phyloP scores from a whole-genome alignment of 2,329 filamentous ascomycete species.

The Colletotrichum sp. region DNA sequence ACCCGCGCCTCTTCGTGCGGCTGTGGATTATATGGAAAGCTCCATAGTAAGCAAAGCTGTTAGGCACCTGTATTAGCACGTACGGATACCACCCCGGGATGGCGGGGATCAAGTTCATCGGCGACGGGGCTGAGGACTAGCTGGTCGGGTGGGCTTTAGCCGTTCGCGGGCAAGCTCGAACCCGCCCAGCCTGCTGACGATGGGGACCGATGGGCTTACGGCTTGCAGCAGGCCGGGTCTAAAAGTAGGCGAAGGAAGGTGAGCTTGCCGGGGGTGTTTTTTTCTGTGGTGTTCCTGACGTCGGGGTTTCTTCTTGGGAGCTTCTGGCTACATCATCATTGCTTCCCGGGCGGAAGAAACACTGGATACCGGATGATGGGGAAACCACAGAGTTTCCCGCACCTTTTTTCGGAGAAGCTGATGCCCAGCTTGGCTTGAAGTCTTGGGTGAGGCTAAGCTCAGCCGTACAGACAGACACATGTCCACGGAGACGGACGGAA shows the following conservation, averaged over 20 bases:
- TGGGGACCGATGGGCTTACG: slow-evolving; percentile 1
- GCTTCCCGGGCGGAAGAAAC: not conserved
- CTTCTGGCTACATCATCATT: not conserved
- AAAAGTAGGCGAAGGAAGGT: slow-evolving; percentile 5
- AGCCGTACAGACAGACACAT: not conserved
- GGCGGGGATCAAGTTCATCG: not conserved
- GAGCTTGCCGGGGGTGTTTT: not conserved
- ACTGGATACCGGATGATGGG: not conserved
- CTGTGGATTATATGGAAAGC: not conserved
- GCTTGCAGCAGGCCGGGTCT: slow-evolving; percentile 7
- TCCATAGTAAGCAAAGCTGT: not conserved
- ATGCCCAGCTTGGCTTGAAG: not conserved
- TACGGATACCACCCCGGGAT: not conserved
- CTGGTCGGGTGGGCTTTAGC: not conserved
- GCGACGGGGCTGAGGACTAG: not conserved
- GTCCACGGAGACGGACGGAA: not conserved
- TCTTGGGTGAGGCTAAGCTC: not conserved
- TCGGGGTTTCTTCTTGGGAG: not conserved
- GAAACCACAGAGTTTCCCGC: not conserved
- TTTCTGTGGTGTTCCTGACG: not conserved
- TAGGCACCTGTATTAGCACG: not conserved
- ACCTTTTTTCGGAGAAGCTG: not conserved
- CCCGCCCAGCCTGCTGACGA: not conserved
- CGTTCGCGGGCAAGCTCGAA: not conserved
- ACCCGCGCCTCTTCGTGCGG: not conserved